A percentile compares a stretch with the other conserved stretches of the same genome.
These are phyloP conservation scores for Penicillium italicum DNA, from an alignment of 2,329 filamentous ascomycete genomes.

Conservation along the genomic window DNA sequence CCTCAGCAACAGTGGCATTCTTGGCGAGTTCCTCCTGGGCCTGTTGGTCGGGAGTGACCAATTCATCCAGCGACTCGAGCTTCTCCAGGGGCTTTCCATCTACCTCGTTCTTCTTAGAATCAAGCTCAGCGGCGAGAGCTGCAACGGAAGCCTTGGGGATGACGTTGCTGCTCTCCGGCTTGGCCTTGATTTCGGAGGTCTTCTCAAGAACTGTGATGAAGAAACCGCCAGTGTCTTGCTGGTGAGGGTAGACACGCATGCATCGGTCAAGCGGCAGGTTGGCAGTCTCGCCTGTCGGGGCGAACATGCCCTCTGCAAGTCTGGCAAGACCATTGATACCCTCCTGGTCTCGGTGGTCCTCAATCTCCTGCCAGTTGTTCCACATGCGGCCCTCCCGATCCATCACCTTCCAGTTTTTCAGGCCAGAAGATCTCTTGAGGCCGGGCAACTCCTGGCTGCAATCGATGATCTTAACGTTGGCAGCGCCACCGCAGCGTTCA, in stretches of 20 bases:
- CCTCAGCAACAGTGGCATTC: conserved; percentile 35
- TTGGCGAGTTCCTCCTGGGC: conserved; percentile 32
- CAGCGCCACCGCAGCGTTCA: conserved; percentile 77
- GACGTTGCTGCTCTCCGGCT: conserved; percentile 57
- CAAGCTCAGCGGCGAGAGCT: conserved; percentile 36
- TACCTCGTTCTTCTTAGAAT: conserved; percentile 30
- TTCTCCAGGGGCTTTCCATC: conserved; percentile 34
- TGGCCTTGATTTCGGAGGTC: conserved; percentile 76
- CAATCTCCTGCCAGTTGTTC: conserved; percentile 76
- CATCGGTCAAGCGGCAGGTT: conserved; percentile 79
- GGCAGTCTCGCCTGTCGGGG: conserved; percentile 55
- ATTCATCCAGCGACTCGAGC: conserved; percentile 40
- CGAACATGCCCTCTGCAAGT: conserved; percentile 80
- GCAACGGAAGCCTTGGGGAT: conserved; percentile 40
- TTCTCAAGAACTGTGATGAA: conserved; percentile 97
- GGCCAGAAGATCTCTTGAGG: conserved; percentile 70
- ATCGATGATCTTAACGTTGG: conserved; percentile 80
- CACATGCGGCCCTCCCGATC: conserved; percentile 78
- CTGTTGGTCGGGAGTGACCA: conserved; percentile 32
- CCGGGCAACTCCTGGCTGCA: conserved; percentile 73
- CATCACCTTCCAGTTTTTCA: conserved; percentile 86
- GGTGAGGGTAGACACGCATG: conserved; percentile 90
- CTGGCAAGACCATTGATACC: conserved; percentile 63
- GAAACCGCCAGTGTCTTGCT: conserved; percentile 95
- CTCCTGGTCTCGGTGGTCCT: conserved; percentile 61